These are phyloP conservation scores for Trichoderma cornu-damae DNA, from an alignment of 2,329 filamentous ascomycete genomes.

Conservation along the genomic window DNA sequence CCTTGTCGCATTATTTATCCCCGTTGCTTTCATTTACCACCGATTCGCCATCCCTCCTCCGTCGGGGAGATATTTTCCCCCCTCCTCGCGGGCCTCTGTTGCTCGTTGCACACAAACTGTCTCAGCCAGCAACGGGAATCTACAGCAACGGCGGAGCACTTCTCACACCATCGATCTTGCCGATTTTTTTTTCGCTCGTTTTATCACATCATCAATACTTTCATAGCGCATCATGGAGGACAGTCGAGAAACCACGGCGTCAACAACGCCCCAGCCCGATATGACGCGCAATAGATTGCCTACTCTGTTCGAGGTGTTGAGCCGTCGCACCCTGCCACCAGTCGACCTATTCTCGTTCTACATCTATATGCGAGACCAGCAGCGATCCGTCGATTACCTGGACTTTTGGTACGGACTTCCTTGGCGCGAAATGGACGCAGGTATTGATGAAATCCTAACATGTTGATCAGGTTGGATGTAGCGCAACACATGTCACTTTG, in stretches of 20 bases:
- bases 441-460: conserved; percentile 14
- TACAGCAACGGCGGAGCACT: background rate
- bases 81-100: conserved; percentile 9
- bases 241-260: conserved; percentile 31
- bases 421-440: background rate
- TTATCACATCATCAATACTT: background rate
- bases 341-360: conserved; percentile 99
- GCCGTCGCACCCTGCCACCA: conserved; percentile 85
- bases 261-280: conserved; percentile 52
- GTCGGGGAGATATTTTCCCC: conserved; percentile 9
- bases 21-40: background rate
- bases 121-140: background rate
- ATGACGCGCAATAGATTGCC: conserved; percentile 76
- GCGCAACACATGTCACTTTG: conserved; percentile 98
- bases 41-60: conserved; percentile 1
- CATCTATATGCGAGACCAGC: conserved; percentile 99
- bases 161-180: too few species aligned
- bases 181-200: conserved; percentile 11
- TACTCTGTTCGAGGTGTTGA: conserved; percentile 92
- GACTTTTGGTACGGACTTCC: conserved; percentile 75
- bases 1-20: background rate
- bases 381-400: conserved; percentile 93
- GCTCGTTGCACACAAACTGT: conserved; percentile 16
- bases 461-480: conserved; percentile 80
- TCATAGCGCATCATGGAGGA: conserved; percentile 22